Percentiles rank a stretch among this genome's conserved stretches.
Conservation (phyloP, 139 green algal species). For the Chlamydomonas urium region DNA sequence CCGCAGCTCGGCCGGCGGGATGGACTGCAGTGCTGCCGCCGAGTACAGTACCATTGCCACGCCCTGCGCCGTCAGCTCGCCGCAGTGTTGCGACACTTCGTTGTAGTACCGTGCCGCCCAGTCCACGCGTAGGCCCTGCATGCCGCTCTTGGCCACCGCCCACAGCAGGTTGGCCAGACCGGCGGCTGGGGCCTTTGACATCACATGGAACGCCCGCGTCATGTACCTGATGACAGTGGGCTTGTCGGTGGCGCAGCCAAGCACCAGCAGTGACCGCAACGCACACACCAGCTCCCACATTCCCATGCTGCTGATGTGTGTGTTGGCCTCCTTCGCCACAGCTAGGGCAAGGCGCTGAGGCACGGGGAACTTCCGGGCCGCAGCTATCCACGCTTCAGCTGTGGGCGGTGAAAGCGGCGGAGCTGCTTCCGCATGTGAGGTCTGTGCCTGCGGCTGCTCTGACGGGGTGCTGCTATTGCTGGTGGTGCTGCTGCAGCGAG, state of each 20-base stretch:
- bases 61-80: neutral
- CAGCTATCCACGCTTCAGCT: no score
- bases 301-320: neutral
- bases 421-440: neutral
- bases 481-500: neutral
- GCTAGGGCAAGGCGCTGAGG: neutral
- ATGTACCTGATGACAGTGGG: conserved; percentile 10
- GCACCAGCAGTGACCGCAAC: neutral
- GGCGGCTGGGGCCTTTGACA: neutral
- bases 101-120: conserved; percentile 11
- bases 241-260: neutral
- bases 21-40: conserved; percentile 1
- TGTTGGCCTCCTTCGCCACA: neutral
- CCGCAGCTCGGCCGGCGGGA: neutral
- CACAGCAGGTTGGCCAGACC: conserved; percentile 15
- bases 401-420: no score
- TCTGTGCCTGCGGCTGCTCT: neutral
- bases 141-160: conserved; percentile 12
- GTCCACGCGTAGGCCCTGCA: conserved; percentile 7
- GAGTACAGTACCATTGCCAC: neutral
- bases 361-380: neutral
- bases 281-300: conserved; percentile 8
- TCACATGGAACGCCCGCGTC: conserved; percentile 10
- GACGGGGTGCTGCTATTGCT: neutral
- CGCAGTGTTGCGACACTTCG: neutral